phyloP scores from a whole-genome alignment of 2,329 filamentous ascomycete genomes.

The Fusarium chuoi region DNA sequence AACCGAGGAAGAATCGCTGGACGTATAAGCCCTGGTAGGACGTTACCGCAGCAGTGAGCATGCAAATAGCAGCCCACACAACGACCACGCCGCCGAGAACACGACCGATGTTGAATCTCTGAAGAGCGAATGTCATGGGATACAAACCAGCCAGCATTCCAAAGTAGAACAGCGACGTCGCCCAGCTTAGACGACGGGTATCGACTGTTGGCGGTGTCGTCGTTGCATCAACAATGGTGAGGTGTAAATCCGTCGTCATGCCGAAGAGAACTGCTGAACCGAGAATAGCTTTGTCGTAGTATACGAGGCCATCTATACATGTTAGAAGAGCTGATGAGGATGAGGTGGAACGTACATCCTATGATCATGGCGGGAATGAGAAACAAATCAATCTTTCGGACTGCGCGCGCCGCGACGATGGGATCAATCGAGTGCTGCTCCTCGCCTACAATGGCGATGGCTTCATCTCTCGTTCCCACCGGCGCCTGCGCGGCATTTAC shows the following conservation, averaged over 20 bases:
- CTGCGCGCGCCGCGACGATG: conserved; percentile 62
- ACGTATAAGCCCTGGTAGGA: conserved; percentile 71
- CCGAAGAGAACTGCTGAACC: conserved; percentile 79
- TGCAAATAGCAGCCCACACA: conserved; percentile 74
- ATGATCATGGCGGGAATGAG: conserved; percentile 75
- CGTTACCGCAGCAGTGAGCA: conserved; percentile 74
- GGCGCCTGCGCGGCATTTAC: conserved; percentile 7
- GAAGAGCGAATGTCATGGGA: conserved; percentile 76
- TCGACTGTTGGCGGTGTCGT: conserved; percentile 66
- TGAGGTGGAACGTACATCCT: conserved; percentile 50
- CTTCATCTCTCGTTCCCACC: conserved; percentile 44
- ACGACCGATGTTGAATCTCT: conserved; percentile 72
- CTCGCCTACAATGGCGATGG: conserved; percentile 67
- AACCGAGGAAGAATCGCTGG: conserved; percentile 72
- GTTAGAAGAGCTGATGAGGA: not conserved
- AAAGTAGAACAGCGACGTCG: conserved; percentile 83
- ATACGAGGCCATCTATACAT: conserved; percentile 55
- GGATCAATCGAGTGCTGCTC: conserved; percentile 65
- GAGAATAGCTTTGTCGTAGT: conserved; percentile 72
- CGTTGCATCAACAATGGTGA: conserved; percentile 61
- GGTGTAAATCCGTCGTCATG: conserved; percentile 75
- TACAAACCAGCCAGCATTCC: conserved; percentile 80
- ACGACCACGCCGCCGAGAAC: conserved; percentile 72
- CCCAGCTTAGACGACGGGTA: conserved; percentile 78
- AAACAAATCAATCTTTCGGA: conserved; percentile 74